These are phyloP conservation scores for Paramecium pentaurelia DNA, from an alignment of 73 alveolate species.

Conservation along the genomic window DNA sequence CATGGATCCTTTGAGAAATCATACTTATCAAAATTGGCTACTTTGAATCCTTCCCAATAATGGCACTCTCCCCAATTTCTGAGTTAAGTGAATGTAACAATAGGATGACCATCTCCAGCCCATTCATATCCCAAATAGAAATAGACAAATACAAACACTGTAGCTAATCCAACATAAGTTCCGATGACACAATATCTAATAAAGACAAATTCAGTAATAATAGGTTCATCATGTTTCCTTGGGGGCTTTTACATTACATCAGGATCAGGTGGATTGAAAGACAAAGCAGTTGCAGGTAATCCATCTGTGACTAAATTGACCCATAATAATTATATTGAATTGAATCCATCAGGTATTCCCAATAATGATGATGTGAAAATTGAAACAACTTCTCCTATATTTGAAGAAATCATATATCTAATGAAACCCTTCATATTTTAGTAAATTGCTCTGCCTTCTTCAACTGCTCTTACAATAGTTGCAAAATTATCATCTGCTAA, in stretches of 20 bases:
- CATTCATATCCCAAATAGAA: conserved; percentile 71
- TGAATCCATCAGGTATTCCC: conserved; percentile 98
- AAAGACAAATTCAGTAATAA: conserved; percentile 72
- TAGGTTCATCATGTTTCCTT: conserved; percentile 80
- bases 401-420: conserved; percentile 97
- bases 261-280: conserved; percentile 98
- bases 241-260: conserved; percentile 95
- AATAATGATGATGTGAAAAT: conserved; percentile 98
- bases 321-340: conserved; percentile 98
- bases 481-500: conserved; percentile 99
- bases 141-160: conserved; percentile 80
- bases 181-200: conserved; percentile 82
- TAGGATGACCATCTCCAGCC: conserved; percentile 66
- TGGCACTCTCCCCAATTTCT: conserved; percentile 77
- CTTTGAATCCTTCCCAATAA: conserved; percentile 75
- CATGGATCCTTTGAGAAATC: conserved; percentile 86
- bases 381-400: conserved; percentile 98
- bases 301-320: conserved; percentile 99
- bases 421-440: conserved; percentile 98
- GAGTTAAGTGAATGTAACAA: conserved; percentile 23
- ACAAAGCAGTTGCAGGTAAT: conserved; percentile 97
- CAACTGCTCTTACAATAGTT: conserved; percentile 98
- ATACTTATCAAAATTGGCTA: conserved; percentile 64
- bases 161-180: conserved; percentile 91
- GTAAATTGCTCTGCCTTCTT: conserved; percentile 99